Evolutionary conservation across 192 early-diverging fungal species (phyloP), one percentile per base, ranked within the genome.

Genomic region (Backusella psychrophila): DNA sequence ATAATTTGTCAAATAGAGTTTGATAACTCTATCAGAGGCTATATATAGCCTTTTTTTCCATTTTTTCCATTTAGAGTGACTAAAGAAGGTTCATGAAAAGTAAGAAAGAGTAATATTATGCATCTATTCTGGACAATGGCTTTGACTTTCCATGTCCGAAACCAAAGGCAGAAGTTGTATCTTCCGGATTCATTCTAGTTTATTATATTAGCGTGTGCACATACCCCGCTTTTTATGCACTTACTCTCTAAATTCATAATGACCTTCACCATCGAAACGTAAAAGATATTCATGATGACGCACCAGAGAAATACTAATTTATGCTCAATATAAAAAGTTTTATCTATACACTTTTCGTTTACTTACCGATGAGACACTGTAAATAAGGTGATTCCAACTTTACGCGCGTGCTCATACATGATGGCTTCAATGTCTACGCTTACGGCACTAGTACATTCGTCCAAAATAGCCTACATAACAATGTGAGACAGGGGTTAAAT

Each of bases 401-500:
- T 72, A 12, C 82, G 82, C 6, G 89, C 88, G 69, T 87, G 84
- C 38, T 83, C 82, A 74, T 90, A 91, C 89, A 96, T 90, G 78
- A 94, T 87, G 2, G 86, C 88, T 76, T 96, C 94, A 19, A 94
- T 86, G 79, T 96, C 94, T 69, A 91, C 89, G 68, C 89, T 91
- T 31, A 96, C 93, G 0, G 93, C 92, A 23, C 88, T 90, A 0
- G 94, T 96, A 77, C 90, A 92, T 83, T 96, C 94, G 82, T 95
- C 94, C 36, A 91, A 75, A 66, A 89, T 90, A 6, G 88, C 84
- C 84, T 85, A 72, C 19, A 15, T 44, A 35, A 39, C 21, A 41
- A 12, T 38, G 21, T n/a, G 26, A 23, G 26, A 33, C 33, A 33
- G 3, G 33, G 33, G 33, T 3, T 33, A 33, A 3, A 33, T 33